Evolutionary conservation across 2,329 filamentous ascomycete genomes (phyloP), one percentile per base, ranked within the genome.

Genomic region (Pyrenophora tritici-repentis): DNA sequence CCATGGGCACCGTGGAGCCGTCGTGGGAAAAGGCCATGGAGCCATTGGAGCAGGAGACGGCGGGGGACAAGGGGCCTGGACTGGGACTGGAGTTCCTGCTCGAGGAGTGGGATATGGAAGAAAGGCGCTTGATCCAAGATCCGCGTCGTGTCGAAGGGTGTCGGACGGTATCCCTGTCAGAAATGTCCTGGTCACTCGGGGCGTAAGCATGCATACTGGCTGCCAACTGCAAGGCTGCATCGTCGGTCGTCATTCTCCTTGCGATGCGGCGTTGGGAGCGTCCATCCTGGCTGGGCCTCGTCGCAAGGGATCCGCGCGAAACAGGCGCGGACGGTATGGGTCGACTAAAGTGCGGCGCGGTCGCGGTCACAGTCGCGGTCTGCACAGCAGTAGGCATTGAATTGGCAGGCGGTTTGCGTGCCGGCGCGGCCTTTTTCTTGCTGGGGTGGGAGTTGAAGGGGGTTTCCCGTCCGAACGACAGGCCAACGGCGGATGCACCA

Each of bases 111-210:
- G 86, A 86, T 18, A 87, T 82, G 37, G 84, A 78, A 18, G 88
- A 90, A 33, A 91, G 75, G 42, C 87, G 84, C 61, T 84, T 83
- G 58, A 91, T 84, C 89, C 89, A 92, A 22, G 87, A 90, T 47
- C 78, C 73, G 18, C 79, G 76, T 29, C 68, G 58, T 37, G 66
- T 58, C 40, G 78, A 73, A 35, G 62, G 44, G 43, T 61, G 55
- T 32, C 56, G 48, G 31, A 54, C 39, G 10, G 56, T 46, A 41
- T 73, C 69, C 33, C 58, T 49, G 42, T 69, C 65, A 40, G 65
- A 63, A 24, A 57, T 58, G 24, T 63, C 60, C 37, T 59, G 56
- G 12, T 68, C 66, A 42, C 50, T 54, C 22, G 63, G 52, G 10
- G 56, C 50, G 55, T 57, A 63, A 42, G 55, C 58, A 46, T 65